Evolutionary conservation across 2,329 filamentous ascomycete species (phyloP).

Genomic region (Penicillium sp.): DNA sequence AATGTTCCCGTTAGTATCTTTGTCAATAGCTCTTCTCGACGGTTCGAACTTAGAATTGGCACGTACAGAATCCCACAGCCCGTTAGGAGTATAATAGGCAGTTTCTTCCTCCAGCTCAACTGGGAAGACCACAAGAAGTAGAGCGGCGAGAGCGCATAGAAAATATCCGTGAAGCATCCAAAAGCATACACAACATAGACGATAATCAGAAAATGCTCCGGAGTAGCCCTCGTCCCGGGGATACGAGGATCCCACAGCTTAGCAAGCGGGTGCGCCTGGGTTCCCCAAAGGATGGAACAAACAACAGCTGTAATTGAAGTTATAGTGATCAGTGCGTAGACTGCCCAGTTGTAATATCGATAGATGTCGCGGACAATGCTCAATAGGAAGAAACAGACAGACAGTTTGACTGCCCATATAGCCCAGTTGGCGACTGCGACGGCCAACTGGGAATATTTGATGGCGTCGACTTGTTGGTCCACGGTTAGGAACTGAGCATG

Average conservation of each 20-base stretch:
- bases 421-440: background rate
- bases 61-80: background rate
- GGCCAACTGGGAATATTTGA: background rate
- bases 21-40: too few species aligned
- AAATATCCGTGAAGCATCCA: background rate
- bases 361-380: background rate
- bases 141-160: background rate
- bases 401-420: background rate
- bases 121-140: background rate
- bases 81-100: background rate
- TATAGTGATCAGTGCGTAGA: background rate
- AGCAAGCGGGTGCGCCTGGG: background rate
- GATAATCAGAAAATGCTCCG: background rate
- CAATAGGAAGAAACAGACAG: slow-evolving; percentile 1
- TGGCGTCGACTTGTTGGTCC: background rate
- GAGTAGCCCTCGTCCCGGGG: background rate
- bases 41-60: too few species aligned
- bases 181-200: background rate
- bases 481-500: background rate
- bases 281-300: background rate
- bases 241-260: slow-evolving; percentile 1
- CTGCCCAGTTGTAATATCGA: background rate
- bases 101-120: background rate
- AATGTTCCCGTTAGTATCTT: too few species aligned
- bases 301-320: background rate